Percentiles rank a stretch among this genome's conserved stretches.
phyloP scores from a whole-genome alignment of 495 filamentous ascomycete genomes.

The Hapsidospora chrysogenum region DNA sequence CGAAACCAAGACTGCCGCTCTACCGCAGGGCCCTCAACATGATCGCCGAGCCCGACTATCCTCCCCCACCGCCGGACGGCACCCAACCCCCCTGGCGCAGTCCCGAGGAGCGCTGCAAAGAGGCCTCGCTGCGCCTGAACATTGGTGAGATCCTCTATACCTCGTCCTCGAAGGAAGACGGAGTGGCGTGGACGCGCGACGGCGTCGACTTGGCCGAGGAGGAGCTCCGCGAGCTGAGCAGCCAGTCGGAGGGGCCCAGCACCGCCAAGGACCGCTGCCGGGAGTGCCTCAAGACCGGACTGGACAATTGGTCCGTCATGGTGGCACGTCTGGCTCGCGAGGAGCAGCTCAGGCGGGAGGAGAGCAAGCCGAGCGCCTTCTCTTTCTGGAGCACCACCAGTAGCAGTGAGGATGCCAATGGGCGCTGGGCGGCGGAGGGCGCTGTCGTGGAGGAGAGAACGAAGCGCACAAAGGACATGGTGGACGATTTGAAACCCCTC shows the following conservation, averaged over 20 bases:
- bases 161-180: constrained; percentile 33
- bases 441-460: constrained; percentile 31
- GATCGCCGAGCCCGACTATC: constrained; percentile 40
- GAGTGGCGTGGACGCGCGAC: constrained; percentile 72
- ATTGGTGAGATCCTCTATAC: constrained; percentile 90
- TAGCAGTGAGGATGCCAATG: constrained; percentile 8
- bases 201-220: constrained; percentile 51
- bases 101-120: constrained; percentile 51
- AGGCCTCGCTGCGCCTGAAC: constrained; percentile 71
- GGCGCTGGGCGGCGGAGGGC: constrained; percentile 34
- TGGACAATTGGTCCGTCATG: constrained; percentile 68
- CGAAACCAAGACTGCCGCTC: constrained; percentile 5
- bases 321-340: constrained; percentile 38
- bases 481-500: constrained; percentile 27
- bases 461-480: constrained; percentile 22
- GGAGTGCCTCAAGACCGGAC: constrained; percentile 53
- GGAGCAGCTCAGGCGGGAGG: constrained; percentile 21
- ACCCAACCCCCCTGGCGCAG: constrained; percentile 44
- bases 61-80: constrained; percentile 46
- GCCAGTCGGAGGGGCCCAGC: constrained; percentile 18
- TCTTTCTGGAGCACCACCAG: constrained; percentile 34
- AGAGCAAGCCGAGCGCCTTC: constrained; percentile 11
- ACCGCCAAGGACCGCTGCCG: constrained; percentile 23
- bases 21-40: constrained; percentile 19
- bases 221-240: constrained; percentile 23